Evolutionary conservation across 352 stramenopile genomes (phyloP).

Genomic region (Halophytophthora polymorphica): DNA sequence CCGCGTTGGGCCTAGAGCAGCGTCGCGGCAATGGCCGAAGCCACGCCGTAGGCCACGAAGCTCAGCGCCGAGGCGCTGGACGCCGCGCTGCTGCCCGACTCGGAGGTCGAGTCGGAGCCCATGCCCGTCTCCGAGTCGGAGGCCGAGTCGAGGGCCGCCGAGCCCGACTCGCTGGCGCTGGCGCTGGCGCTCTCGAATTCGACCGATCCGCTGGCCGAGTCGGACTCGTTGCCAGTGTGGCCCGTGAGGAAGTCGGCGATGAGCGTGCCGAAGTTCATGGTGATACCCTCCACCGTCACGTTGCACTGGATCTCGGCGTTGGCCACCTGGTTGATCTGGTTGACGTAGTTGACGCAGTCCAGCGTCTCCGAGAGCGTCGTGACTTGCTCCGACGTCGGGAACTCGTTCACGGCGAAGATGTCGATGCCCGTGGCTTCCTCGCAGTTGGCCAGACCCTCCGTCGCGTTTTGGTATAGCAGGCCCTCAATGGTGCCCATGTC

Average conservation of each 20-base stretch:
- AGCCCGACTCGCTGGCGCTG: slow-evolving; percentile 12
- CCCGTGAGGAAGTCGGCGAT: slow-evolving; percentile 56
- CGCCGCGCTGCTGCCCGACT: slow-evolving; percentile 1
- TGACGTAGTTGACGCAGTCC: slow-evolving; percentile 62
- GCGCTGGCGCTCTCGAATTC: slow-evolving; percentile 22
- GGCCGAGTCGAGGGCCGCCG: slow-evolving; percentile 6
- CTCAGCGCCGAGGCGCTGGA: slow-evolving; percentile 7
- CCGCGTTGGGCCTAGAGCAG: slow-evolving; percentile 27
- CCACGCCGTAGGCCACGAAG: slow-evolving; percentile 17
- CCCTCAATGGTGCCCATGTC: slow-evolving; percentile 52
- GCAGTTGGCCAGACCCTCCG: slow-evolving; percentile 39
- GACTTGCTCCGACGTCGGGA: slow-evolving; percentile 54
- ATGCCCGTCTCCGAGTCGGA: slow-evolving; percentile 11
- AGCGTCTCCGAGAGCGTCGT: slow-evolving; percentile 47
- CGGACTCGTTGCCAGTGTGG: slow-evolving; percentile 61
- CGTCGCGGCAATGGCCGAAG: slow-evolving; percentile 11
- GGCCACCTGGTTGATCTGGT: slow-evolving; percentile 69
- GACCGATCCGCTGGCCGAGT: slow-evolving; percentile 33
- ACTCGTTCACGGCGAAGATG: slow-evolving; percentile 44
- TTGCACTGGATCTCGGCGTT: slow-evolving; percentile 65
- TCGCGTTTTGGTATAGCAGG: slow-evolving; percentile 55
- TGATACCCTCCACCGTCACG: slow-evolving; percentile 36
- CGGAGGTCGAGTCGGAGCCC: slow-evolving; percentile 12
- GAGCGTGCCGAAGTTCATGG: slow-evolving; percentile 47
- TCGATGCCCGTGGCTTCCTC: slow-evolving; percentile 47